Percentiles rank a stretch among this genome's conserved stretches.
These are phyloP conservation scores for Salix dunnii DNA, from an alignment of 345 rosid species.

Conservation along the genomic window DNA sequence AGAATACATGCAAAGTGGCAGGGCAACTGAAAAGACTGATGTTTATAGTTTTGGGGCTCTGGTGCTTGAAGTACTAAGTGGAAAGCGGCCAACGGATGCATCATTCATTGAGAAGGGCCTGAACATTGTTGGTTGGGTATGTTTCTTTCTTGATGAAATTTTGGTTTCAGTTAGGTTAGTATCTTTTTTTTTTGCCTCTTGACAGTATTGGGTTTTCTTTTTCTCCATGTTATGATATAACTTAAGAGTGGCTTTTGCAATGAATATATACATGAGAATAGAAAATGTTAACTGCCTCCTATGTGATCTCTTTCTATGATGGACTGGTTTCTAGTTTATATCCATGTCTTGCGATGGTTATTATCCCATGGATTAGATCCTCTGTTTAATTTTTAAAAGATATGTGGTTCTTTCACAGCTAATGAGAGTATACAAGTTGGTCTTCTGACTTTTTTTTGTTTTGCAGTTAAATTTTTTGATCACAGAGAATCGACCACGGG, in stretches of 20 bases:
- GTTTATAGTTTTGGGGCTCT: conserved; percentile 94
- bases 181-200: background rate
- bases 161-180: background rate
- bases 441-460: background rate
- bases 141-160: conserved; percentile 18
- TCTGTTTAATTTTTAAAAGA: background rate
- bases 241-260: background rate
- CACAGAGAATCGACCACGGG: conserved; percentile 63
- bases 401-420: background rate
- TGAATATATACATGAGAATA: background rate
- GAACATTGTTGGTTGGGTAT: conserved; percentile 98
- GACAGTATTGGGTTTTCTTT: background rate
- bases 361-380: background rate
- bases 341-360: background rate
- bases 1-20: conserved; percentile 98
- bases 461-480: conserved; percentile 82
- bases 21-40: conserved; percentile 98
- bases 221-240: background rate
- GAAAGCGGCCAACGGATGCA: conserved; percentile 96
- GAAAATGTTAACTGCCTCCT: background rate
- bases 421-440: background rate
- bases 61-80: conserved; percentile 90
- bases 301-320: background rate
- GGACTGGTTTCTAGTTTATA: background rate
- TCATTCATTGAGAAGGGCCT: conserved; percentile 95